A percentile compares a stretch with the other conserved stretches of the same genome.
Conservation (phyloP, 352 stramenopile species). For the Pythium insidiosum region DNA sequence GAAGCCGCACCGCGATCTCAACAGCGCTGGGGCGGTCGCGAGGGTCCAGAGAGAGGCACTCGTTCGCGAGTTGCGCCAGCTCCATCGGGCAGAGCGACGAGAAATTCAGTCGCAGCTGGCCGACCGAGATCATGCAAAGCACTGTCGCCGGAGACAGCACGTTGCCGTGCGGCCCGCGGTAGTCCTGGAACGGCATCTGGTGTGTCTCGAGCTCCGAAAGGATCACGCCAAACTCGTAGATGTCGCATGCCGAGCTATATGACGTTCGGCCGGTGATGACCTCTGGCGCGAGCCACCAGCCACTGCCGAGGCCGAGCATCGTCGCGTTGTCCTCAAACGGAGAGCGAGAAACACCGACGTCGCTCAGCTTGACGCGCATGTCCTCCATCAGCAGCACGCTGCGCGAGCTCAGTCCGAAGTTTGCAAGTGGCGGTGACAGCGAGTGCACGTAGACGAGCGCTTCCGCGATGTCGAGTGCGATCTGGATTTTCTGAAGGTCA, state of each 20-base stretch:
- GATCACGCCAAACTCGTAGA: conserved; percentile 14
- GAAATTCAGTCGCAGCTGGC: conserved; percentile 7
- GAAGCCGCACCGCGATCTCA: conserved; percentile 9
- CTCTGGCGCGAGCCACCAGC: conserved; percentile 12
- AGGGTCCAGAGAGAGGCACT: conserved; percentile 9
- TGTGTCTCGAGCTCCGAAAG: conserved; percentile 15
- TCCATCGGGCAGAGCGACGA: conserved; percentile 5
- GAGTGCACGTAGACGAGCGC: conserved; percentile 23
- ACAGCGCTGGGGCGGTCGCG: conserved; percentile 7
- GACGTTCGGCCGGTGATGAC: conserved; percentile 1
- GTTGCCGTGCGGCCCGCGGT: conserved; percentile 4
- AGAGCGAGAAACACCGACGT: conserved; percentile 11
- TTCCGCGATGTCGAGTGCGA: conserved; percentile 19
- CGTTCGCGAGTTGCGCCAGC: conserved; percentile 6
- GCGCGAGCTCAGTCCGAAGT: conserved; percentile 15
- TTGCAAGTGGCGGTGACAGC: conserved; percentile 9
- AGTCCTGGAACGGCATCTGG: conserved; percentile 11
- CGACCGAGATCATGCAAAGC: conserved; percentile 4
- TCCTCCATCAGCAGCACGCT: conserved; percentile 17
- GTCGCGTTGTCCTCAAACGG: not conserved
- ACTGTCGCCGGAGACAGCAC: conserved; percentile 5
- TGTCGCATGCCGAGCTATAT: conserved; percentile 4
- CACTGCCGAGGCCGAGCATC: not conserved
- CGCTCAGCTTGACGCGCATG: conserved; percentile 15
- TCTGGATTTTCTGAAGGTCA: conserved; percentile 15